A percentile compares a stretch with the other conserved stretches of the same genome.
phyloP scores from a whole-genome alignment of 2,329 filamentous ascomycete species.

The Fusarium sublunatum region DNA sequence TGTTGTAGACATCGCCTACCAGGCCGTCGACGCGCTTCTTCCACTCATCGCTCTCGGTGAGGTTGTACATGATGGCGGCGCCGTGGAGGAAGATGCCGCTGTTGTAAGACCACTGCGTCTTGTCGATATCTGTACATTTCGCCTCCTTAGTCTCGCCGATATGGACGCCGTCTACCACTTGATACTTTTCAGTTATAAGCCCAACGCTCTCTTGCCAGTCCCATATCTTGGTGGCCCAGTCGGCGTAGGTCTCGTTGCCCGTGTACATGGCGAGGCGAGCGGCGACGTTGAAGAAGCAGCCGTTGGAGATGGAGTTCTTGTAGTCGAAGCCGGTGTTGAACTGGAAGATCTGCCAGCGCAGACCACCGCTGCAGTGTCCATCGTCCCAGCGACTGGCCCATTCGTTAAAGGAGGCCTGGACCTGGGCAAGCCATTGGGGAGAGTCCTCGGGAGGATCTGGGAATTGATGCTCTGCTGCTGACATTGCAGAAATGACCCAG shows the following conservation, averaged over 20 bases:
- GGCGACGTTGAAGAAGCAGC: slow-evolving; percentile 75
- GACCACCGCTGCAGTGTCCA: slow-evolving; percentile 73
- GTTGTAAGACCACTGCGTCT: slow-evolving; percentile 77
- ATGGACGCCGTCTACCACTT: slow-evolving; percentile 64
- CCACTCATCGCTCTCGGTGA: slow-evolving; percentile 66
- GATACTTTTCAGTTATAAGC: slow-evolving; percentile 66
- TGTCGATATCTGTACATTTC: slow-evolving; percentile 65
- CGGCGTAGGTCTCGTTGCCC: slow-evolving; percentile 79
- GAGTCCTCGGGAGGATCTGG: slow-evolving; percentile 71
- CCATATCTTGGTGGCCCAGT: slow-evolving; percentile 79
- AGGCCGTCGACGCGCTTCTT: slow-evolving; percentile 69
- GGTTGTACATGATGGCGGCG: slow-evolving; percentile 70
- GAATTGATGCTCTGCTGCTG: slow-evolving; percentile 80
- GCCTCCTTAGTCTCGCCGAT: slow-evolving; percentile 57
- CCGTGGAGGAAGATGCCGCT: slow-evolving; percentile 73
- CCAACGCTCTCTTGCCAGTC: slow-evolving; percentile 69
- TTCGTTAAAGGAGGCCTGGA: slow-evolving; percentile 83
- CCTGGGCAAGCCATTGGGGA: slow-evolving; percentile 80
- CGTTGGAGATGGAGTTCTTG: slow-evolving; percentile 76
- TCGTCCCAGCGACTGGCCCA: slow-evolving; percentile 78
- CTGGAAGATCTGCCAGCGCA: slow-evolving; percentile 87
- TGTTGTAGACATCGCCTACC: slow-evolving; percentile 59
- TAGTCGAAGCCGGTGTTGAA: slow-evolving; percentile 79
- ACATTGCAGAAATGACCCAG: slow-evolving; percentile 86
- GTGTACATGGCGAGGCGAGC: slow-evolving; percentile 82